Evolutionary conservation across 371 early-diverging fungal genomes (phyloP), one percentile per base, ranked within the genome.

Genomic region (Syncephalastrum racemosum): DNA sequence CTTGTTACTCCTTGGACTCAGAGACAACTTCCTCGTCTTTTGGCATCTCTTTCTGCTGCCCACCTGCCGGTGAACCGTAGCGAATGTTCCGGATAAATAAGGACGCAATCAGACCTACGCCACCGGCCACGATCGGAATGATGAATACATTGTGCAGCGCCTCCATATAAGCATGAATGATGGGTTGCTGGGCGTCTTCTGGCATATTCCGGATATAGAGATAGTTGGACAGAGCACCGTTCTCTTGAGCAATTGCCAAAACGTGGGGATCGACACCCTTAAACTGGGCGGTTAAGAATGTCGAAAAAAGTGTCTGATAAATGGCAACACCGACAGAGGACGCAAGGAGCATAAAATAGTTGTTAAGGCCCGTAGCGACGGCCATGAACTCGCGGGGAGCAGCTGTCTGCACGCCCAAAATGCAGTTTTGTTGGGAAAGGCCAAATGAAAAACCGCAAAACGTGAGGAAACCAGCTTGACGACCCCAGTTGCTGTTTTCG

Each of bases 81-180:
- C 64, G 58, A 31, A 63, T 61, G 44, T 75, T 68, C 16, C 50
- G 70, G 41, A 87, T 67, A 3, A 77, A 68, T 12, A 88, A 50
- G 0, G 80, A 65, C 23, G 67, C 63, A 13, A 89, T 58, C 22
- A 88, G 67, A 0, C 77, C 77, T 10, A 85, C 12, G 4, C 65
- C 85, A 53, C 79, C 74, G 49, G 87, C 76, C 7, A 79, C 82
- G 19, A 84, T 70, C 18, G 79, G 77, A 3, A 84, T 73, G 19
- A 75, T 64, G 65, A 89, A 91, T 4, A 85, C 72, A 16, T 63
- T 66, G 31, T 75, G 79, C 31, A 91, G 59, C 0, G 88, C 82
- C 6, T 62, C 13, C 40, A 79, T 82, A 58, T 86, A 90, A 1
- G 80, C 79, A 46, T 79, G 62, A 46, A 88, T 68, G 20, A 88